Evolutionary conservation across 116 monocot species (phyloP).

Genomic region (Dioscorea cayenensis): DNA sequence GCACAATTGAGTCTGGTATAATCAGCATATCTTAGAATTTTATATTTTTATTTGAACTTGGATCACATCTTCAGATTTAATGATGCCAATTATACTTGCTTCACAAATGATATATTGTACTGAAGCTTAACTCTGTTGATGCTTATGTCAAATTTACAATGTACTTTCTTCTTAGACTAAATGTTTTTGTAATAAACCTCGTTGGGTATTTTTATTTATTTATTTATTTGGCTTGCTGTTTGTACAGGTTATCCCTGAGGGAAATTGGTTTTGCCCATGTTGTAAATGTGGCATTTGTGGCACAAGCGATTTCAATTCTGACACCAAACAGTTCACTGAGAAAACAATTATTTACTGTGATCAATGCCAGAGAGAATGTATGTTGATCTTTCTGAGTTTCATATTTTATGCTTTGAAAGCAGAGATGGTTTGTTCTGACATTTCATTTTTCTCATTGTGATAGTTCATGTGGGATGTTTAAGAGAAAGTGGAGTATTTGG

Average conservation of each 20-base stretch:
- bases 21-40: not conserved
- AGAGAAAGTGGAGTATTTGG: constrained; percentile 12
- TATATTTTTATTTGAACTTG: not conserved
- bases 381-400: constrained; percentile 1
- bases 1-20: not conserved
- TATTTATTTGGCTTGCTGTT: not conserved
- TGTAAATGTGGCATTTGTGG: constrained; percentile 54
- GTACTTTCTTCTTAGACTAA: not conserved
- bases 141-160: not conserved
- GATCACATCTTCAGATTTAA: not conserved
- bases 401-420: not conserved
- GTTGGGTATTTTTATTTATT: not conserved
- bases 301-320: constrained; percentile 30
- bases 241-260: constrained; percentile 49
- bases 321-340: constrained; percentile 26
- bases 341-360: constrained; percentile 56
- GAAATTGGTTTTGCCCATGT: constrained; percentile 63
- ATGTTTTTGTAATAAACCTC: not conserved
- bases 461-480: constrained; percentile 66
- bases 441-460: not conserved
- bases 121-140: not conserved
- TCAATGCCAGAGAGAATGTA: constrained; percentile 66
- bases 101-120: not conserved
- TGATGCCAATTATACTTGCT: not conserved
- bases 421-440: not conserved